Conservation (phyloP, 768 basidiomycete genomes). For the Lactarius tabidus region DNA sequence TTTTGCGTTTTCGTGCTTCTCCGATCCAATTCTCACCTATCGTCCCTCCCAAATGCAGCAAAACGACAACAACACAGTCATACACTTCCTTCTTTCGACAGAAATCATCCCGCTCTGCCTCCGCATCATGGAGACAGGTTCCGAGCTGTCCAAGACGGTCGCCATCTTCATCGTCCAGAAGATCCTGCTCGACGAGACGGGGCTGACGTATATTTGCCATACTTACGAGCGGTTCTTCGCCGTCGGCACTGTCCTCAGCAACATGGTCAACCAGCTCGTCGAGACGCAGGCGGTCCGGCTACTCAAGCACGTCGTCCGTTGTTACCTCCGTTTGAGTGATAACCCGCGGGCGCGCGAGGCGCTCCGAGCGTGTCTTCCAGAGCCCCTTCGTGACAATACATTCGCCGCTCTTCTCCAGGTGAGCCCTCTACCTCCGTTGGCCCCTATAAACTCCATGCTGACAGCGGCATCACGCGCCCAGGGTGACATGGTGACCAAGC, state of each 20-base stretch:
- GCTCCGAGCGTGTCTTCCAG: slow-evolving; percentile 90
- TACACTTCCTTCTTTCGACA: slow-evolving; percentile 97
- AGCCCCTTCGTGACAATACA: slow-evolving; percentile 90
- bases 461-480: slow-evolving; percentile 29
- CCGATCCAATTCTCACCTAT: slow-evolving; percentile 3
- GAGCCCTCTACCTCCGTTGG: slow-evolving; percentile 23
- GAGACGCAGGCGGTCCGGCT: slow-evolving; percentile 96
- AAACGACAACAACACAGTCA: slow-evolving; percentile 99
- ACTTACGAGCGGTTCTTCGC: slow-evolving; percentile 99
- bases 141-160: slow-evolving; percentile 96
- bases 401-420: slow-evolving; percentile 91
- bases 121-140: slow-evolving; percentile 99
- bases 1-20: neutral
- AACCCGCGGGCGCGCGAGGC: slow-evolving; percentile 96
- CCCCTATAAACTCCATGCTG: neutral
- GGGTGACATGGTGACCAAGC: slow-evolving; percentile 98
- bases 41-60: slow-evolving; percentile 49
- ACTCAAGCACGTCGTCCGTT: slow-evolving; percentile 96
- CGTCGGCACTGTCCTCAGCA: slow-evolving; percentile 95
- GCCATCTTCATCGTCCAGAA: slow-evolving; percentile 99
- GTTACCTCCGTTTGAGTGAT: slow-evolving; percentile 93
- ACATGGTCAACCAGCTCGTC: slow-evolving; percentile 98
- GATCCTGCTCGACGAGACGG: slow-evolving; percentile 93
- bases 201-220: slow-evolving; percentile 97
- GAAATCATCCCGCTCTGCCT: slow-evolving; percentile 99